These are phyloP conservation scores for Candida stauntonica DNA, from an alignment of 805 yeast genomes.

Conservation along the genomic window DNA sequence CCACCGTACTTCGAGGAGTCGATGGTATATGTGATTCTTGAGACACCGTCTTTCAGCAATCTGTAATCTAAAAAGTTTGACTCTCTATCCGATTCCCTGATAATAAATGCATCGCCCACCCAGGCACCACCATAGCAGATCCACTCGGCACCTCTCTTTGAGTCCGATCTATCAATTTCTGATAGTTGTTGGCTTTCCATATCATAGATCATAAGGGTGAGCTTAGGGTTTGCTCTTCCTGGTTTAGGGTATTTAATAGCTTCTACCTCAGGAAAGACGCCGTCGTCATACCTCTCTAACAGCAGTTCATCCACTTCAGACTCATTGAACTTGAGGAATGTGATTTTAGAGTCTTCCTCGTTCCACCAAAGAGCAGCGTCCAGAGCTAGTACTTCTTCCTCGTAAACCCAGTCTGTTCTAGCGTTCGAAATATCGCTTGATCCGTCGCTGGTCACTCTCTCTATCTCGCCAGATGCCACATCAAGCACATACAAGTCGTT, in stretches of 20 bases:
- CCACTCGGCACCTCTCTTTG: conserved; percentile 39
- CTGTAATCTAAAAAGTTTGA: conserved; percentile 53
- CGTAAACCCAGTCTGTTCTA: conserved; percentile 80
- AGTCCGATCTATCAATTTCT: conserved; percentile 23
- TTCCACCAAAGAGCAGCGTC: conserved; percentile 73
- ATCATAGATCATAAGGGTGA: conserved; percentile 43
- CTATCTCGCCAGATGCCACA: conserved; percentile 17
- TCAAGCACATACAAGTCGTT: conserved; percentile 52
- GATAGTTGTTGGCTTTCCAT: conserved; percentile 24
- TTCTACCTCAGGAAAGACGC: conserved; percentile 43
- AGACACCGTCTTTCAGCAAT: conserved; percentile 29
- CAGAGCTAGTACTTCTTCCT: conserved; percentile 63
- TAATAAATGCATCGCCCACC: conserved; percentile 47
- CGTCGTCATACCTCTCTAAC: conserved; percentile 46
- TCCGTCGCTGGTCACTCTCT: conserved; percentile 43
- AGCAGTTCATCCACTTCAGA: conserved; percentile 49
- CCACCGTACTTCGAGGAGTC: conserved; percentile 43
- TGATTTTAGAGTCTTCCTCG: conserved; percentile 51
- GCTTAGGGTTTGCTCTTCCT: conserved; percentile 56
- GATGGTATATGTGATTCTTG: conserved; percentile 39
- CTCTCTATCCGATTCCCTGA: conserved; percentile 60
- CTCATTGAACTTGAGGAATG: conserved; percentile 57
- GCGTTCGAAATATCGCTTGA: conserved; percentile 53
- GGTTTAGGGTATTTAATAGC: conserved; percentile 68
- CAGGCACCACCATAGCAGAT: conserved; percentile 61